These are phyloP conservation scores for Hansfordia pulvinata DNA, from an alignment of 2,329 filamentous ascomycete species.

Conservation along the genomic window DNA sequence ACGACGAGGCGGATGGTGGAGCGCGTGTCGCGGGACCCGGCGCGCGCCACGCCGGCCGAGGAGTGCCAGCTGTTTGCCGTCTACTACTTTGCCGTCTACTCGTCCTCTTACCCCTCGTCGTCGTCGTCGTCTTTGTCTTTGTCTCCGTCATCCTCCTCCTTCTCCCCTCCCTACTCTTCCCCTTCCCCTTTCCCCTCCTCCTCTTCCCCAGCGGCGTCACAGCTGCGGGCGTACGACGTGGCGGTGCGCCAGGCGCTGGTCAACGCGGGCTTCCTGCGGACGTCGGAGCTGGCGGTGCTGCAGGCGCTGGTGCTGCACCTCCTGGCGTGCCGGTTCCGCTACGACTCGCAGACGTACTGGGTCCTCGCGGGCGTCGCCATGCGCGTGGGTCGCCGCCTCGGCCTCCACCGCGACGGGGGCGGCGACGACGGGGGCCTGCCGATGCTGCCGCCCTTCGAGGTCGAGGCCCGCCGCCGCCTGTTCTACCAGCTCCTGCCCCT, in stretches of 20 bases:
- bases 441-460: conserved; percentile 28
- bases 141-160: no score
- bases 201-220: no score
- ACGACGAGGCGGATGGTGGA: conserved; percentile 9
- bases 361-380: conserved; percentile 34
- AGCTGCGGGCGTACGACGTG: conserved; percentile 20
- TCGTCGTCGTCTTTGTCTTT: no score
- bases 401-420: conserved; percentile 31
- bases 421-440: no score
- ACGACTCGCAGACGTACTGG: conserved; percentile 35
- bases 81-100: no score
- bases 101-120: no score
- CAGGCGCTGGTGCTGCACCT: conserved; percentile 38
- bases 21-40: conserved; percentile 6
- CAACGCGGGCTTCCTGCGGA: conserved; percentile 33
- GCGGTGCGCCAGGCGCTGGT: conserved; percentile 33
- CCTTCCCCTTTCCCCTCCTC: no score
- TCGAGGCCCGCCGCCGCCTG: conserved; percentile 38
- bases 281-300: conserved; percentile 35
- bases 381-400: conserved; percentile 38
- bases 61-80: conserved; percentile 20
- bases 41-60: conserved; percentile 11
- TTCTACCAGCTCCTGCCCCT: conserved; percentile 39
- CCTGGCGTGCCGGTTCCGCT: conserved; percentile 19
- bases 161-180: no score